Conservation (phyloP, 1,284 basidiomycete species). For the Boletus nobilissimus region DNA sequence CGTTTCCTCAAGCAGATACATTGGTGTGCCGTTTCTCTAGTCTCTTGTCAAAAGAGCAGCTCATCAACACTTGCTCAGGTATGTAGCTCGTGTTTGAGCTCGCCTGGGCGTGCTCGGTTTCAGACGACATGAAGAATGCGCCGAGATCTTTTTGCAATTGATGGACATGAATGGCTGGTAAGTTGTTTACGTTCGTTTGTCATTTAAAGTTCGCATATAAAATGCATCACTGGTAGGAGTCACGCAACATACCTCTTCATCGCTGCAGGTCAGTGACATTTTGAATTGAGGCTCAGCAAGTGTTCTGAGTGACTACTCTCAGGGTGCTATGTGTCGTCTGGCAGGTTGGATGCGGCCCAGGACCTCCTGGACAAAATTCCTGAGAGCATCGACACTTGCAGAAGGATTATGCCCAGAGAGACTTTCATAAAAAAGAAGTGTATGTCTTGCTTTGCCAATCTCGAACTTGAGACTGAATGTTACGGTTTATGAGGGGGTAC, state of each 20-base stretch:
- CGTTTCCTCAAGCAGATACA: slow-evolving; percentile 77
- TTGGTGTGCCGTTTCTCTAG: slow-evolving; percentile 52
- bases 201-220: neutral
- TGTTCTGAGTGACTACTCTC: slow-evolving; percentile 3
- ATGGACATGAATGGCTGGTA: slow-evolving; percentile 77
- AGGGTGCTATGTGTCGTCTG: slow-evolving; percentile 71
- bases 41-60: neutral
- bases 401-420: slow-evolving; percentile 78
- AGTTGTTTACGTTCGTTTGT: slow-evolving; percentile 29
- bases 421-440: slow-evolving; percentile 80
- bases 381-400: slow-evolving; percentile 64
- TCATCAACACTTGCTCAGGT: neutral
- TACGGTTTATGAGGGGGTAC: no score
- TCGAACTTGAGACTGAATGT: neutral
- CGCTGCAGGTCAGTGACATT: slow-evolving; percentile 60
- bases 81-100: slow-evolving; percentile 77
- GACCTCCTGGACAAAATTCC: slow-evolving; percentile 71
- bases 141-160: slow-evolving; percentile 70
- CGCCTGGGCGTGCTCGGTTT: slow-evolving; percentile 76
- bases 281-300: neutral
- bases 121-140: slow-evolving; percentile 71
- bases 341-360: slow-evolving; percentile 64
- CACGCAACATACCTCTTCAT: slow-evolving; percentile 82
- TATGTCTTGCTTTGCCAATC: slow-evolving; percentile 7
- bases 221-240: slow-evolving; percentile 57